phyloP scores from a whole-genome alignment of 2,329 filamentous ascomycete species.

The Colletotrichum incanum region DNA sequence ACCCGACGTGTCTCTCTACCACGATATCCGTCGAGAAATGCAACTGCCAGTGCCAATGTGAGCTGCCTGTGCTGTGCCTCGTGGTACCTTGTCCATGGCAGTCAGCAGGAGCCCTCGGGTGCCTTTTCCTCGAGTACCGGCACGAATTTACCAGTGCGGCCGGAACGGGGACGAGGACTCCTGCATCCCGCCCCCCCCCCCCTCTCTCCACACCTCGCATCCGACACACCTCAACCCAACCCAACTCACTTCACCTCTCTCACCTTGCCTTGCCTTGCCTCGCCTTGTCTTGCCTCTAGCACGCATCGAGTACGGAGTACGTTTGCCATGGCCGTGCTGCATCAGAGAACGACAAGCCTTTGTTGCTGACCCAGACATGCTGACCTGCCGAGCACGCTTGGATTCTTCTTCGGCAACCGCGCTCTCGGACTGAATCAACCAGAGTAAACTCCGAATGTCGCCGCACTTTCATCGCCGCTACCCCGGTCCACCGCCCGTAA shows the following conservation, averaged over 20 bases:
- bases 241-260: neutral
- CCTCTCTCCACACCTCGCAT: neutral
- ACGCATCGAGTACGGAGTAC: neutral
- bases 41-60: neutral
- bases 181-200: conserved; percentile 11
- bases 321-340: neutral
- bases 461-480: neutral
- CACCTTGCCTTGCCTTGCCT: neutral
- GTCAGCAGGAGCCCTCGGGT: neutral
- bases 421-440: neutral
- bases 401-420: conserved; percentile 10
- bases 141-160: conserved; percentile 20
- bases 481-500: neutral
- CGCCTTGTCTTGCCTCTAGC: neutral
- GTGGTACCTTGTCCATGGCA: neutral
- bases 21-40: neutral
- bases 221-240: neutral
- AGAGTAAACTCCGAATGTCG: neutral
- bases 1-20: neutral
- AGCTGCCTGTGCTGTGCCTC: neutral
- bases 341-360: conserved; percentile 17
- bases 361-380: conserved; percentile 10
- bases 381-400: conserved; percentile 3
- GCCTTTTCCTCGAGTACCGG: conserved; percentile 23
- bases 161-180: conserved; percentile 3